phyloP scores from a whole-genome alignment of 495 filamentous ascomycete genomes.

The Aspergillus panamensis region DNA sequence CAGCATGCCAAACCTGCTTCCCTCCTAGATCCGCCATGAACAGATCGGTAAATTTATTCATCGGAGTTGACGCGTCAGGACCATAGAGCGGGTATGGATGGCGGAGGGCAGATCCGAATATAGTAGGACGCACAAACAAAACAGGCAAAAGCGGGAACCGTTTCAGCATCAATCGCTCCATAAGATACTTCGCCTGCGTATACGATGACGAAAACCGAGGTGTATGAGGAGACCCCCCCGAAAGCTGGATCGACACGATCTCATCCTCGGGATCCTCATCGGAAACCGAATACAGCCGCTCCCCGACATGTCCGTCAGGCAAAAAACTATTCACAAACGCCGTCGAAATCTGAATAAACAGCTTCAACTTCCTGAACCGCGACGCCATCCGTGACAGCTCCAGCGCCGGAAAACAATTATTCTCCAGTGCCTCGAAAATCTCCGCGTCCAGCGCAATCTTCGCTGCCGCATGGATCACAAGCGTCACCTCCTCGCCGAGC shows the following conservation, averaged over 20 bases:
- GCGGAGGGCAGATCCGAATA: slow-evolving; percentile 38
- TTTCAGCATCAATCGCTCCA: slow-evolving; percentile 34
- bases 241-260: slow-evolving; percentile 26
- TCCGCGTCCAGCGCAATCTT: slow-evolving; percentile 34
- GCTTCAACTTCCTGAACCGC: slow-evolving; percentile 30
- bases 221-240: slow-evolving; percentile 21
- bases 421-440: slow-evolving; percentile 33
- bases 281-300: slow-evolving; percentile 26
- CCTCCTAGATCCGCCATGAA: slow-evolving; percentile 27
- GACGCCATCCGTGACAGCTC: slow-evolving; percentile 34
- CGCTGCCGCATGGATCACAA: slow-evolving; percentile 40
- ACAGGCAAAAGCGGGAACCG: slow-evolving; percentile 33
- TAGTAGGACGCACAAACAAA: slow-evolving; percentile 39
- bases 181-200: slow-evolving; percentile 38
- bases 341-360: slow-evolving; percentile 37
- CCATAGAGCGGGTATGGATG: slow-evolving; percentile 40
- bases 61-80: slow-evolving; percentile 32
- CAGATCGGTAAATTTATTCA: slow-evolving; percentile 35
- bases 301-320: slow-evolving; percentile 34
- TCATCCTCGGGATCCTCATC: slow-evolving; percentile 35
- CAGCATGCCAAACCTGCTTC: slow-evolving; percentile 35
- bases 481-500: slow-evolving; percentile 29
- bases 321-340: slow-evolving; percentile 39
- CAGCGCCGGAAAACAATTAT: slow-evolving; percentile 37
- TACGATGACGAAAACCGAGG: slow-evolving; percentile 35